Conservation (phyloP, 805 yeast genomes). For the Starmerella apis region DNA sequence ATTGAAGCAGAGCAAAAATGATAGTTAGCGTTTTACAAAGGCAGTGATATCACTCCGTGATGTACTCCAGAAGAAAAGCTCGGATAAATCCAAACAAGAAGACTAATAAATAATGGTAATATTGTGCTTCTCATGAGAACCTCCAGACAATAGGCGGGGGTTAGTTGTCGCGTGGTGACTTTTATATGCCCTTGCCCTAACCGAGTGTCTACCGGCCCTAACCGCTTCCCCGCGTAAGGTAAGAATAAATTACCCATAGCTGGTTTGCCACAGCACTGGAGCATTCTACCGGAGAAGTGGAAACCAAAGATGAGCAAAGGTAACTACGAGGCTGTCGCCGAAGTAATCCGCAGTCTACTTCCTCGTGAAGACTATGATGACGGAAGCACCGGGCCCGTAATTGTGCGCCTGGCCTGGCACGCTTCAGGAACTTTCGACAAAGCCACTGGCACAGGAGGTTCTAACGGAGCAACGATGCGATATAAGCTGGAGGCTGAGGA, state of each 20-base stretch:
- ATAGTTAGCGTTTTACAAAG: no score
- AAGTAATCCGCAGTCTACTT: slow-evolving; percentile 31
- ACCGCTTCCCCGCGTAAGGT: slow-evolving; percentile 10
- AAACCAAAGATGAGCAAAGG: slow-evolving; percentile 21
- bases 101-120: no score
- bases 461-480: slow-evolving; percentile 48
- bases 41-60: no score
- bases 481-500: slow-evolving; percentile 37
- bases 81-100: no score
- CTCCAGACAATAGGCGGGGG: background rate
- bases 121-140: background rate
- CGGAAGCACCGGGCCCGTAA: slow-evolving; percentile 63
- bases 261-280: background rate
- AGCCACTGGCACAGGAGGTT: slow-evolving; percentile 42
- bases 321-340: slow-evolving; percentile 35
- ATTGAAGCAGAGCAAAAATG: no score
- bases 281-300: background rate
- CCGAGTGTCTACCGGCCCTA: slow-evolving; percentile 9
- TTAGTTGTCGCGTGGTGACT: background rate
- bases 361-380: slow-evolving; percentile 47
- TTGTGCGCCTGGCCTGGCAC: slow-evolving; percentile 80
- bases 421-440: slow-evolving; percentile 68
- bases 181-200: slow-evolving; percentile 1
- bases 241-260: slow-evolving; percentile 2
- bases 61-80: no score